Conservation (phyloP, 768 basidiomycete genomes). For the Tulasnella sp. region DNA sequence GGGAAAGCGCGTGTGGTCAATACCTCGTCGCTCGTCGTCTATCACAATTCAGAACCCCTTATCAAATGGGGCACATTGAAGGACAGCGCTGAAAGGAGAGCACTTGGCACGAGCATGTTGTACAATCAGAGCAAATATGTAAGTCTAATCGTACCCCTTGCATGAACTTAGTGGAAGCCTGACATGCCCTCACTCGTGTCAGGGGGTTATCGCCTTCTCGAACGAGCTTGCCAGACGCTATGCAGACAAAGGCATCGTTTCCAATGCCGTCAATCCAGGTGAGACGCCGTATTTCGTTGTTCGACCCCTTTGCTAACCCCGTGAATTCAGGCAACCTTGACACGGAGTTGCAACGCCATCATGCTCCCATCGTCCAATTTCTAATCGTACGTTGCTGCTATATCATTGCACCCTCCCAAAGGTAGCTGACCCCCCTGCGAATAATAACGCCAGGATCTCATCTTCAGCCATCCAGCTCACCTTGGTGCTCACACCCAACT, state of each 20-base stretch:
- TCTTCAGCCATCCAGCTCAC: slow-evolving; percentile 11
- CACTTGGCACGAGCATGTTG: background rate
- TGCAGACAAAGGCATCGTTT: slow-evolving; percentile 21
- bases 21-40: slow-evolving; percentile 42
- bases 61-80: slow-evolving; percentile 40
- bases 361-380: background rate
- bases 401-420: no score
- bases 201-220: slow-evolving; percentile 26
- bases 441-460: background rate
- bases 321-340: slow-evolving; percentile 17
- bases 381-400: background rate
- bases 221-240: slow-evolving; percentile 28
- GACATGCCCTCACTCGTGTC: background rate
- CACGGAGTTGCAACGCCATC: slow-evolving; percentile 29
- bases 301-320: background rate
- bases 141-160: slow-evolving; percentile 28
- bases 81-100: background rate
- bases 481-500: slow-evolving; percentile 19
- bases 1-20: slow-evolving; percentile 48
- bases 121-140: slow-evolving; percentile 46
- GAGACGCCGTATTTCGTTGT: background rate
- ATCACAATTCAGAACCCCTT: slow-evolving; percentile 34
- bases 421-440: no score
- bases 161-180: background rate
- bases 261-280: slow-evolving; percentile 25